Evolutionary conservation across 306 rosid species (phyloP).

Genomic region (Nissolia schottii): DNA sequence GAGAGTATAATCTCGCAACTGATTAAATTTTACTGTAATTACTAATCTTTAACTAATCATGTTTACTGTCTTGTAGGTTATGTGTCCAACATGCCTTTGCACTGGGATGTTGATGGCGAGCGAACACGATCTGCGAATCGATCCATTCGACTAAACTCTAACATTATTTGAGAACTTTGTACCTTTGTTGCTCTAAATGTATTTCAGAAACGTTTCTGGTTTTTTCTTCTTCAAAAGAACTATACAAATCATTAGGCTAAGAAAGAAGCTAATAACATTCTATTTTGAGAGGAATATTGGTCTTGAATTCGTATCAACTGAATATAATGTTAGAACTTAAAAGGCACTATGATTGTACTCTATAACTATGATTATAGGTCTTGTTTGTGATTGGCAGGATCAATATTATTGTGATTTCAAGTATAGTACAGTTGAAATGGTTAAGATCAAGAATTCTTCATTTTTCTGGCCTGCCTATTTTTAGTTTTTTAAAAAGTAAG

Average conservation of each 20-base stretch:
- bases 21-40: not conserved
- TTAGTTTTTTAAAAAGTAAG: too few species aligned
- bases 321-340: not conserved
- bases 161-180: not conserved
- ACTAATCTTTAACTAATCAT: not conserved
- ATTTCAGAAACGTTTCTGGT: not conserved
- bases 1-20: not conserved
- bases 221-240: not conserved
- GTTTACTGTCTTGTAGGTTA: conserved; percentile 48
- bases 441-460: too few species aligned
- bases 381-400: too few species aligned
- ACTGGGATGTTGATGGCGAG: conserved; percentile 98
- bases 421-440: too few species aligned
- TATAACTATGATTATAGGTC: too few species aligned
- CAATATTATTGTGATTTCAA: too few species aligned
- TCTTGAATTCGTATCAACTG: not conserved
- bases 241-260: not conserved
- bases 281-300: not conserved
- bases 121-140: conserved; percentile 83
- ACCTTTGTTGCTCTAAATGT: not conserved
- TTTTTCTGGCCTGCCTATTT: too few species aligned
- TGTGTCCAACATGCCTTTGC: conserved; percentile 96
- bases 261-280: not conserved
- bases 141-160: conserved; percentile 67
- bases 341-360: too few species aligned